Evolutionary conservation across 768 basidiomycete genomes (phyloP), one percentile per base, ranked within the genome.

Genomic region (Suillus occidentalis): DNA sequence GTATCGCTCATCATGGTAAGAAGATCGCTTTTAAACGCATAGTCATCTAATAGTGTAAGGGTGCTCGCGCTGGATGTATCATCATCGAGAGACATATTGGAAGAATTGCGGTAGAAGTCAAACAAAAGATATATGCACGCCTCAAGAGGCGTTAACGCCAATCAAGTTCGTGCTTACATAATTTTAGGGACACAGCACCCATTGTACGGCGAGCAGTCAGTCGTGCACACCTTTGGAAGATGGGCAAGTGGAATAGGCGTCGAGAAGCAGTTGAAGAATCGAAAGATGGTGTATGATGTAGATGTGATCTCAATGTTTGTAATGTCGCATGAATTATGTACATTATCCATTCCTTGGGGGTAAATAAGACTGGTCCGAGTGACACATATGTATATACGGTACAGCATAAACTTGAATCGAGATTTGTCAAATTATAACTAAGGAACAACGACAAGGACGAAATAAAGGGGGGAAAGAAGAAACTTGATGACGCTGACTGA

Each of bases 261-360:
- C 22, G 4, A 37, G 22, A 57, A 37, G 36, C n/a, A 22, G n/a
- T 36, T 6, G 37, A 39, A 39, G 56, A 39, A n/a, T 25, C 7
- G 16, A 3, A 25, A 3, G 7, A 28, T 25, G 49, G 13, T 49
- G 49, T 25, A 39, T 22, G n/a, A 56, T 7, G 56, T 39, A 2
- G 10, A 36, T 22, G n/a, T 12, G 9, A 58, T 12, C 25, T 59
- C n/a, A 59, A 28, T 22, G 22, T 2, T n/a, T 40, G 5, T 40
- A 36, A 18, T 42, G 25, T 42, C 58, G 18, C 58, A 45, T 62
- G 50, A 63, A 65, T 60, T 74, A 74, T 72, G 67, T 70, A 77
- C 72, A 68, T 61, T 67, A 70, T 73, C 69, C 71, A 64, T 71
- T 72, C 65, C 75, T 62, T 69, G 71, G 59, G 69, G 68, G 69